Conservation (phyloP, 2,329 filamentous ascomycete species). For the Beauveria varroae region DNA sequence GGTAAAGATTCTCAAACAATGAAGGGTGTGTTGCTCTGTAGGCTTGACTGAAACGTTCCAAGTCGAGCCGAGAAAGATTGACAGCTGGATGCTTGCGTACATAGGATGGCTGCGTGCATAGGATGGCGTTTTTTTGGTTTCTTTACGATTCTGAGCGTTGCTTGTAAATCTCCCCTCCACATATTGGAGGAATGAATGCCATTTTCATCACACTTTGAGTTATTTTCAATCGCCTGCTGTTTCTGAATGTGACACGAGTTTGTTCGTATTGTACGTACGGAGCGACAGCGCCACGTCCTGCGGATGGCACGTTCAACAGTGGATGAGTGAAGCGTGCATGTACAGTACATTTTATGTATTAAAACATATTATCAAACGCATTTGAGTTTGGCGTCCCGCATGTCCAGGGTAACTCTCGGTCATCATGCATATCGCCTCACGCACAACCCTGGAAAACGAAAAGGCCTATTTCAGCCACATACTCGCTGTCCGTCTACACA, state of each 20-base stretch:
- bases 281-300: no score
- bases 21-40: no score
- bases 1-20: not conserved
- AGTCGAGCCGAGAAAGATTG: not conserved
- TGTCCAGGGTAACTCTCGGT: no score
- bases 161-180: not conserved
- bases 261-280: not conserved
- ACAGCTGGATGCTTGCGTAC: not conserved
- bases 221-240: not conserved
- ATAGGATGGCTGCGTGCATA: not conserved
- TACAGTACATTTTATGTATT: not conserved
- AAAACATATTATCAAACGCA: no score
- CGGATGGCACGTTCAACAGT: no score
- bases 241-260: not conserved
- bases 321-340: not conserved
- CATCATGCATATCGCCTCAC: not conserved
- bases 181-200: not conserved
- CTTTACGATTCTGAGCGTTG: not conserved
- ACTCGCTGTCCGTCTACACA: not conserved
- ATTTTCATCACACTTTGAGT: not conserved
- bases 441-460: not conserved
- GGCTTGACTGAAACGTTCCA: not conserved
- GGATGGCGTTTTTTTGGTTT: not conserved
- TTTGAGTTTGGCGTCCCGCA: no score
- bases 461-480: not conserved